Conservation (phyloP, 352 stramenopile species). For the Globisporangium nagaii region DNA sequence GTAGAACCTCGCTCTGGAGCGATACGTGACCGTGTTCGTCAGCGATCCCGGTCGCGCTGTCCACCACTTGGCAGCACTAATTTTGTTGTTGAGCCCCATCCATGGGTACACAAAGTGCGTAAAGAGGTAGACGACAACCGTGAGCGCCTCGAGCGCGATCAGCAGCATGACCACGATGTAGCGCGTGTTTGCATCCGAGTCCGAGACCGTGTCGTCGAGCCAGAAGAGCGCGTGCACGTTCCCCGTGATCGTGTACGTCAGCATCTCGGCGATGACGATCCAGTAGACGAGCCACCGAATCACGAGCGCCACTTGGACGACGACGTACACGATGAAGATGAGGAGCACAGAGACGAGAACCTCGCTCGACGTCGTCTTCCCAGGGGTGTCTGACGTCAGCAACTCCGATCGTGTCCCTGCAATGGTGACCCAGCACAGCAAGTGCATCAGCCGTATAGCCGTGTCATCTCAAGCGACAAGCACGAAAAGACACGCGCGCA, state of each 20-base stretch:
- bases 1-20: conserved; percentile 40
- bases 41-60: conserved; percentile 33
- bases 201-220: conserved; percentile 25
- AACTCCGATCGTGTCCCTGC: background rate
- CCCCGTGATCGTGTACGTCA: conserved; percentile 43
- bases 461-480: background rate
- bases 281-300: conserved; percentile 85
- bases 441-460: background rate
- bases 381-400: conserved; percentile 1
- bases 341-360: conserved; percentile 49
- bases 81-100: conserved; percentile 40
- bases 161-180: conserved; percentile 23
- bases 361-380: conserved; percentile 26
- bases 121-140: conserved; percentile 50
- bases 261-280: conserved; percentile 58
- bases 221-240: conserved; percentile 50
- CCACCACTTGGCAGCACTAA: conserved; percentile 42
- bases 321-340: conserved; percentile 48
- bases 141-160: conserved; percentile 33
- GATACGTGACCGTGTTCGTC: conserved; percentile 48
- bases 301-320: conserved; percentile 65
- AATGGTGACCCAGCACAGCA: no score
- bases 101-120: conserved; percentile 65
- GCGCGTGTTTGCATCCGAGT: conserved; percentile 21
- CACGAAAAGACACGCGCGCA: background rate